phyloP scores from a whole-genome alignment of 108 stramenopile genomes.

The Chaetoceros tenuissimus region DNA sequence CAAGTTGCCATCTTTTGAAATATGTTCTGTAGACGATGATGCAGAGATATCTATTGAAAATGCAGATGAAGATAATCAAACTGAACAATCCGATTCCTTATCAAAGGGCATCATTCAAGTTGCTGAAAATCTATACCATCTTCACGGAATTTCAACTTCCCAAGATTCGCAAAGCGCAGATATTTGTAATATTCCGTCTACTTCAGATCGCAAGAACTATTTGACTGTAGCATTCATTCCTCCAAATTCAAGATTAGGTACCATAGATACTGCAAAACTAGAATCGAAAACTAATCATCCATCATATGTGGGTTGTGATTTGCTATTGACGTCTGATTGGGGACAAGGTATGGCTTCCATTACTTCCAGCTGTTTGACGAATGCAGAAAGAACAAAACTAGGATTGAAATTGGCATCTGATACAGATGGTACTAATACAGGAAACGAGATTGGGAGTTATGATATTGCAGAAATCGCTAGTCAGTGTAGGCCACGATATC shows the following conservation, averaged over 20 bases:
- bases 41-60: neutral
- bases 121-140: slow-evolving; percentile 6
- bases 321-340: slow-evolving; percentile 65
- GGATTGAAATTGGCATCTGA: neutral
- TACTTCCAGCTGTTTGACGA: slow-evolving; percentile 15
- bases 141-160: slow-evolving; percentile 13
- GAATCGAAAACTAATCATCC: slow-evolving; percentile 33
- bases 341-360: slow-evolving; percentile 76
- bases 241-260: slow-evolving; percentile 15
- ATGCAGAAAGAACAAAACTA: slow-evolving; percentile 7
- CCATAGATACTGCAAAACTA: slow-evolving; percentile 6
- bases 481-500: slow-evolving; percentile 61
- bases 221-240: slow-evolving; percentile 33
- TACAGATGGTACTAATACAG: neutral
- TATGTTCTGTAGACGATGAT: neutral
- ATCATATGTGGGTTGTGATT: slow-evolving; percentile 59
- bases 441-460: slow-evolving; percentile 11
- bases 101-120: slow-evolving; percentile 1
- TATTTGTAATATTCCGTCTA: slow-evolving; percentile 14
- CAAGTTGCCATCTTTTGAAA: neutral
- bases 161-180: slow-evolving; percentile 4
- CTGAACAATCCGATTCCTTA: neutral
- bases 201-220: slow-evolving; percentile 4
- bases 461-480: slow-evolving; percentile 74
- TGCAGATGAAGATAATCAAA: neutral